A percentile compares a stretch with the other conserved stretches of the same genome.
phyloP scores from a whole-genome alignment of 208 protist species.

The Strigomonas culicis region DNA sequence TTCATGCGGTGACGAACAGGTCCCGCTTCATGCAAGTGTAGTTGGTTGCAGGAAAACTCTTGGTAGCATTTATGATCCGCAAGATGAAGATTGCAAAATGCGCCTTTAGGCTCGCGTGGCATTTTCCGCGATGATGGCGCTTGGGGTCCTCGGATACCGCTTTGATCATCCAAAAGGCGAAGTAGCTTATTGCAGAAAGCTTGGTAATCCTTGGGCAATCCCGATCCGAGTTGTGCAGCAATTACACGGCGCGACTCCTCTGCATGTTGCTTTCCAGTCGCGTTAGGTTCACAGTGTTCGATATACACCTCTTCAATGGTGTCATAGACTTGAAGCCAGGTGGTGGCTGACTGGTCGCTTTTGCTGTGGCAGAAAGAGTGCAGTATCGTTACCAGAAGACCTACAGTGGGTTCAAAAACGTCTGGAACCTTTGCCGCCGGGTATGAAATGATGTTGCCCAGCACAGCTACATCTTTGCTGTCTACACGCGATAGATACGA shows the following conservation, averaged over 20 bases:
- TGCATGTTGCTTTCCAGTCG: slow-evolving; percentile 39
- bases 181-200: slow-evolving; percentile 53
- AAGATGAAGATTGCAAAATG: slow-evolving; percentile 87
- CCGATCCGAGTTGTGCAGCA: slow-evolving; percentile 24
- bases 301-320: slow-evolving; percentile 75
- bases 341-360: slow-evolving; percentile 20
- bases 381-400: slow-evolving; percentile 76
- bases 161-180: slow-evolving; percentile 68
- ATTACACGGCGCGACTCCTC: slow-evolving; percentile 51
- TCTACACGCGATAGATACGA: slow-evolving; percentile 78
- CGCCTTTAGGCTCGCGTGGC: slow-evolving; percentile 75
- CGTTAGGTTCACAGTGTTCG: slow-evolving; percentile 46
- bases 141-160: slow-evolving; percentile 70
- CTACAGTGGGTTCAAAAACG: slow-evolving; percentile 80
- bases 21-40: slow-evolving; percentile 77
- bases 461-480: slow-evolving; percentile 55
- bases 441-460: slow-evolving; percentile 83
- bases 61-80: slow-evolving; percentile 87
- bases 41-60: slow-evolving; percentile 85
- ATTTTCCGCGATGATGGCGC: slow-evolving; percentile 81
- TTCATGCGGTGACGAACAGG: slow-evolving; percentile 73
- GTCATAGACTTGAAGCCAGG: slow-evolving; percentile 76
- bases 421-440: slow-evolving; percentile 63
- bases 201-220: slow-evolving; percentile 25
- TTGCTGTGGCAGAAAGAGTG: slow-evolving; percentile 63